These are phyloP conservation scores for Cyathus striatus DNA, from an alignment of 768 basidiomycete genomes.

Conservation along the genomic window DNA sequence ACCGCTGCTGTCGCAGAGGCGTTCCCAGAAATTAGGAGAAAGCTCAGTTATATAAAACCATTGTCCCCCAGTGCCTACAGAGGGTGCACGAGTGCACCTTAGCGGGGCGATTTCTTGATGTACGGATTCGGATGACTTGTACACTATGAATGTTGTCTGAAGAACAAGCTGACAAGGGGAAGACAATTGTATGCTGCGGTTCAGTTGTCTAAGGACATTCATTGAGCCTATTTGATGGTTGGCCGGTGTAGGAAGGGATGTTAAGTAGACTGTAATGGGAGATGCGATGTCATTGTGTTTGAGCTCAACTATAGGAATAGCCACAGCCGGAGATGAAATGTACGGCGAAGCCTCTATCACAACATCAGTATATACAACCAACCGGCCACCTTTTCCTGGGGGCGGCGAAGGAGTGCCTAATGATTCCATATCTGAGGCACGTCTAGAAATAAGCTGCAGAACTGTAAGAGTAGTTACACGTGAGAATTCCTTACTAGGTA, in stretches of 20 bases:
- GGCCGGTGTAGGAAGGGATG: background rate
- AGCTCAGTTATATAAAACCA: conserved; percentile 42
- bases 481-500: background rate
- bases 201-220: conserved; percentile 27
- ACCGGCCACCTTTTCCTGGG: conserved; percentile 5
- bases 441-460: conserved; percentile 22
- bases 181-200: conserved; percentile 41
- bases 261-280: conserved; percentile 5
- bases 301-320: conserved; percentile 15
- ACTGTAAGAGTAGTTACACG: conserved; percentile 10
- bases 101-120: conserved; percentile 35
- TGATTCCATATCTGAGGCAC: conserved; percentile 6
- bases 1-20: conserved; percentile 40
- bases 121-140: conserved; percentile 26
- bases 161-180: conserved; percentile 38
- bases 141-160: conserved; percentile 42
- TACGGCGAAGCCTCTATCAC: conserved; percentile 8
- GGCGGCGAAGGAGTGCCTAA: conserved; percentile 6
- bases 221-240: too few relatives aligned
- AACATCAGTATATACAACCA: conserved; percentile 18
- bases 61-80: conserved; percentile 14
- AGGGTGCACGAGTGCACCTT: conserved; percentile 17
- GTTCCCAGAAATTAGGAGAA: conserved; percentile 46
- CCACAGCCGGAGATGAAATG: background rate
- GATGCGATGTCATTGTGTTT: conserved; percentile 9